phyloP scores from a whole-genome alignment of 192 early-diverging fungal genomes.

The Gaertneriomyces semiglobifer region DNA sequence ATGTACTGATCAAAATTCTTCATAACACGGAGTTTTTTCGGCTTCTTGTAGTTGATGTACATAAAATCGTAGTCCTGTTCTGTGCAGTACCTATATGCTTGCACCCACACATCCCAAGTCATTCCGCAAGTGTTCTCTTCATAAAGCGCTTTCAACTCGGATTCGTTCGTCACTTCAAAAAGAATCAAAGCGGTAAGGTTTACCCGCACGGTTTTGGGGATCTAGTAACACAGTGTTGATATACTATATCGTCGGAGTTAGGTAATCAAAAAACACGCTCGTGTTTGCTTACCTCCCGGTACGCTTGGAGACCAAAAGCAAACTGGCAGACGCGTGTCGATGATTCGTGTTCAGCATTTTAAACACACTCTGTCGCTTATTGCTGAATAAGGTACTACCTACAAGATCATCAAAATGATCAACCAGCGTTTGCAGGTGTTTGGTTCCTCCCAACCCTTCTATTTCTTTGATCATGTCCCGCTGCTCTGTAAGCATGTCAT shows the following conservation, averaged over 20 bases:
- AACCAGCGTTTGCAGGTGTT: slow-evolving; percentile 3
- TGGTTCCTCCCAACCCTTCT: neutral
- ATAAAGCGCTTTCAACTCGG: neutral
- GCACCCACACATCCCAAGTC: neutral
- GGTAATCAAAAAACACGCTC: too few species aligned
- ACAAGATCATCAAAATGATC: slow-evolving; percentile 1
- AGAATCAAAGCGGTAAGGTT: neutral
- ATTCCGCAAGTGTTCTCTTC: slow-evolving; percentile 2
- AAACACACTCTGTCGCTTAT: neutral
- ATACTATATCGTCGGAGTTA: too few species aligned
- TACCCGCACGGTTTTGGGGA: neutral
- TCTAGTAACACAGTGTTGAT: too few species aligned
- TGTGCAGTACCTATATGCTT: neutral
- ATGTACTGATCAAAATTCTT: neutral
- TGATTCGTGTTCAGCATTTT: slow-evolving; percentile 5
- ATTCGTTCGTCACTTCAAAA: slow-evolving; percentile 5
- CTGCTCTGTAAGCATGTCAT: neutral
- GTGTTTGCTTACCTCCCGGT: neutral
- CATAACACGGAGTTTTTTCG: neutral
- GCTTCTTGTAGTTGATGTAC: neutral
- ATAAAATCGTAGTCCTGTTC: neutral
- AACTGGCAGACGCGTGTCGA: neutral
- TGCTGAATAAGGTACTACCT: neutral
- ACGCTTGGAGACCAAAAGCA: neutral
- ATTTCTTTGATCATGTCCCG: neutral